These are phyloP conservation scores for Malassezia pachydermatis DNA, from an alignment of 1,284 basidiomycete species.

Conservation along the genomic window DNA sequence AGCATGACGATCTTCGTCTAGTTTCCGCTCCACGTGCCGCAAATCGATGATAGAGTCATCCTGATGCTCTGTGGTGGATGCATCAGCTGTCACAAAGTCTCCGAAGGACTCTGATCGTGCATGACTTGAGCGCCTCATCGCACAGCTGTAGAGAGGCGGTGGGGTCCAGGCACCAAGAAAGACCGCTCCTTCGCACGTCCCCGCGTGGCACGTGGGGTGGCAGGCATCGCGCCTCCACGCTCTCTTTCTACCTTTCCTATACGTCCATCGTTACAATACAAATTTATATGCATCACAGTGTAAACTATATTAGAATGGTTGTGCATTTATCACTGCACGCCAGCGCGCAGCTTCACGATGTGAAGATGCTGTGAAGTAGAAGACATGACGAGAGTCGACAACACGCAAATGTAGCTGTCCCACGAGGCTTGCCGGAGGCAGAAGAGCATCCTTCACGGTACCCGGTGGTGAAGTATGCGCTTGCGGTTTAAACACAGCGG, in stretches of 20 bases:
- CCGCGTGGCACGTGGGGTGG: no score
- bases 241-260: no score
- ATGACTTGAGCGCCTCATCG: background rate
- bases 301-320: slow-evolving; percentile 4
- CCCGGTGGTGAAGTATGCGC: slow-evolving; percentile 7
- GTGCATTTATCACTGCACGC: slow-evolving; percentile 30
- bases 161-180: no score
- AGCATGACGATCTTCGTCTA: slow-evolving; percentile 20
- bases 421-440: slow-evolving; percentile 22
- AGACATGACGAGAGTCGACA: slow-evolving; percentile 26
- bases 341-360: slow-evolving; percentile 26
- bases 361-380: slow-evolving; percentile 26
- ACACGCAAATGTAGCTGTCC: slow-evolving; percentile 26
- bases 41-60: slow-evolving; percentile 37
- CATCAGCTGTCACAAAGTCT: slow-evolving; percentile 12
- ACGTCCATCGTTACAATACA: no score
- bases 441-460: background rate
- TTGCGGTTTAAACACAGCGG: slow-evolving; percentile 12
- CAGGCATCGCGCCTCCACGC: no score
- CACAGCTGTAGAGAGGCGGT: no score
- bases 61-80: background rate
- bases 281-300: no score
- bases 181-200: no score
- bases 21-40: slow-evolving; percentile 33
- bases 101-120: slow-evolving; percentile 11